Evolutionary conservation across 306 rosid genomes (phyloP), one percentile per base, ranked within the genome.

Genomic region (Pueraria montana): DNA sequence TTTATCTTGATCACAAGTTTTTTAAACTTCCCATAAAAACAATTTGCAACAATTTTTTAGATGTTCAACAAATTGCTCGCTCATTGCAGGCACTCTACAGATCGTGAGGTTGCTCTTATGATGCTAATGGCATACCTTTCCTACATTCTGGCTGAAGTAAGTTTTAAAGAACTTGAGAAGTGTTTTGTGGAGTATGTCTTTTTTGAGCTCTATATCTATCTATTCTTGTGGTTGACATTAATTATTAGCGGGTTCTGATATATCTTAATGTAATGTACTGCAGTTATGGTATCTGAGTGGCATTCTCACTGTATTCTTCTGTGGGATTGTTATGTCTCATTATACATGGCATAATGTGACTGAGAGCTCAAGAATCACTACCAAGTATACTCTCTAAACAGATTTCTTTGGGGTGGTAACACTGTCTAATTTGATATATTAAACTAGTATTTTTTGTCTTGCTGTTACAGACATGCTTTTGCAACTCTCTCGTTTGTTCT

Each of bases 261-360:
- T 69, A 27, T 83, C 65, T 86, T 40, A 74, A 56, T 77, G 30
- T 80, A 74, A 56, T 79, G 30, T 82, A 68, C 26, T 93, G 93
- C 95, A 96, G 99, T 85, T 94, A 76, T 87, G 88, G 85, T 84
- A 89, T 87, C 85, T 96, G 82, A 96, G 98, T 89, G 99, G 97
- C 87, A 96, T 96, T 84, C 99, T 96, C 80, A 94, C 99, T 4
- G 98, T 96, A 38, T 96, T 96, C 93, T 96, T 96, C 80, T 96
- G 99, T 82, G 99, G 99, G 80, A 96, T 96, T 76, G 94, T 92
- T 12, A 94, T 96, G 99, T 96, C 99, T 17, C 99, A 96, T 80
- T 96, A 96, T 88, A 96, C 99, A 45, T 96, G 99, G 98, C 99
- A 94, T 87, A 96, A 96, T 71, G 98, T 96, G 76, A 92, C 97